Percentiles rank a stretch among this genome's conserved stretches.
Evolutionary conservation across 2,329 filamentous ascomycete species (phyloP).

Genomic region (Daldinia sp.): DNA sequence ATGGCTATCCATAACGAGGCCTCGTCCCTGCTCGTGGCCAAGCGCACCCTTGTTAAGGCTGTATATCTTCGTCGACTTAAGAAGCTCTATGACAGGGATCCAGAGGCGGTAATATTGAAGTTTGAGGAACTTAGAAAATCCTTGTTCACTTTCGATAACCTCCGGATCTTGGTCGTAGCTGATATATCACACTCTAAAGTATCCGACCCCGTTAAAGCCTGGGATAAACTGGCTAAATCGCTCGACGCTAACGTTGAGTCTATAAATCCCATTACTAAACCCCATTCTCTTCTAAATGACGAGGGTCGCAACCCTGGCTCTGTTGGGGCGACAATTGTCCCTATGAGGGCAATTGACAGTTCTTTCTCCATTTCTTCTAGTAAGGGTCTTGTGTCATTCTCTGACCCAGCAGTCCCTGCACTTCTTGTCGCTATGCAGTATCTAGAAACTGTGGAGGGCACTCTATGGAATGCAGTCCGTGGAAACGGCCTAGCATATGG

Average conservation of each 20-base stretch:
- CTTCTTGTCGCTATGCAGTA: constrained; percentile 91
- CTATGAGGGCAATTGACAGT: constrained; percentile 92
- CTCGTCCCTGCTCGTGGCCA: constrained; percentile 80
- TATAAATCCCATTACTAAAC: constrained; percentile 77
- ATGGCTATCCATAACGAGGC: constrained; percentile 84
- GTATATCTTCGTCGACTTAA: constrained; percentile 88
- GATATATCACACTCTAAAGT: constrained; percentile 77
- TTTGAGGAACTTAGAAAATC: constrained; percentile 81
- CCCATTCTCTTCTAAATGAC: constrained; percentile 77
- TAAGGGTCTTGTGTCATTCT: constrained; percentile 79
- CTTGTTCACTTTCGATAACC: constrained; percentile 86
- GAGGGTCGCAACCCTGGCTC: constrained; percentile 81
- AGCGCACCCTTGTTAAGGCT: constrained; percentile 85
- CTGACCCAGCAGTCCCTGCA: constrained; percentile 82
- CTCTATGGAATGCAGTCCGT: constrained; percentile 92
- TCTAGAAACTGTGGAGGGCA: constrained; percentile 92
- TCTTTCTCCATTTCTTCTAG: constrained; percentile 85
- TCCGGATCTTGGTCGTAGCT: constrained; percentile 86
- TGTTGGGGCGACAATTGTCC: constrained; percentile 80
- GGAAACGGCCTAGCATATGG: constrained; percentile 95
- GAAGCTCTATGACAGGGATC: constrained; percentile 81
- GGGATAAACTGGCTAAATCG: constrained; percentile 72
- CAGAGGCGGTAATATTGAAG: constrained; percentile 78
- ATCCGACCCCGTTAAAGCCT: constrained; percentile 79
- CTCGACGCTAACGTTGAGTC: constrained; percentile 63